Conservation (phyloP, 1,139 yeast genomes). For the Yamadazyma atmosphaerica region DNA sequence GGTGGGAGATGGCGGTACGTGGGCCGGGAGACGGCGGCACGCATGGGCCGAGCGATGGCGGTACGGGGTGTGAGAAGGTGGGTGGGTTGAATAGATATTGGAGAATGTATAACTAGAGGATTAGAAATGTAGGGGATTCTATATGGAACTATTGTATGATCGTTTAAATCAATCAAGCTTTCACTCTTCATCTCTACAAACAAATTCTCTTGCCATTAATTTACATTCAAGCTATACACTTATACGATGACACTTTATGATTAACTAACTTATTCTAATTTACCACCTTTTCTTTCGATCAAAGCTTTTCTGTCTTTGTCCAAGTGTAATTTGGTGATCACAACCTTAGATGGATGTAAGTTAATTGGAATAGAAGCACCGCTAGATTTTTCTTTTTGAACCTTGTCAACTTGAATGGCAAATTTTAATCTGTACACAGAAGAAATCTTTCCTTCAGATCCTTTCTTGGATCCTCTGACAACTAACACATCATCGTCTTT, state of each 20-base stretch:
- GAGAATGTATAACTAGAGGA: too few relatives aligned
- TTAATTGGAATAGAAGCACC: constrained; percentile 98
- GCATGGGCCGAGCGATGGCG: too few relatives aligned
- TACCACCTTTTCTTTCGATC: constrained; percentile 59
- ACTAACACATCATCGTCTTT: constrained; percentile 95
- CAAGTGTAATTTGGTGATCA: constrained; percentile 96
- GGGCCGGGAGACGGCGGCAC: too few relatives aligned
- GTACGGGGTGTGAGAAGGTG: too few relatives aligned
- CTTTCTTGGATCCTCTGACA: constrained; percentile 99
- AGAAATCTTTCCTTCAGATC: constrained; percentile 97
- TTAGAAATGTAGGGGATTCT: too few relatives aligned
- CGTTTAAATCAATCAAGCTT: too few relatives aligned
- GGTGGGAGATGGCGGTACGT: too few relatives aligned
- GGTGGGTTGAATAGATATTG: too few relatives aligned
- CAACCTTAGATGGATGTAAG: constrained; percentile 99
- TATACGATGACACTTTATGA: constrained; percentile 6
- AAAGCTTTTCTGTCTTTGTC: constrained; percentile 99
- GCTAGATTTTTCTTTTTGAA: constrained; percentile 96
- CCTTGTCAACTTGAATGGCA: constrained; percentile 95
- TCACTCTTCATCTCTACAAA: neutral
- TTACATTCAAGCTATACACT: constrained; percentile 10
- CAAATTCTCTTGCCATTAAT: constrained; percentile 5
- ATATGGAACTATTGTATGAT: too few relatives aligned
- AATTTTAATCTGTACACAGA: constrained; percentile 99
- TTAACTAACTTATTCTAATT: constrained; percentile 28